Evolutionary conservation across 2,329 filamentous ascomycete species (phyloP).

Genomic region (Paraphoma sp.): DNA sequence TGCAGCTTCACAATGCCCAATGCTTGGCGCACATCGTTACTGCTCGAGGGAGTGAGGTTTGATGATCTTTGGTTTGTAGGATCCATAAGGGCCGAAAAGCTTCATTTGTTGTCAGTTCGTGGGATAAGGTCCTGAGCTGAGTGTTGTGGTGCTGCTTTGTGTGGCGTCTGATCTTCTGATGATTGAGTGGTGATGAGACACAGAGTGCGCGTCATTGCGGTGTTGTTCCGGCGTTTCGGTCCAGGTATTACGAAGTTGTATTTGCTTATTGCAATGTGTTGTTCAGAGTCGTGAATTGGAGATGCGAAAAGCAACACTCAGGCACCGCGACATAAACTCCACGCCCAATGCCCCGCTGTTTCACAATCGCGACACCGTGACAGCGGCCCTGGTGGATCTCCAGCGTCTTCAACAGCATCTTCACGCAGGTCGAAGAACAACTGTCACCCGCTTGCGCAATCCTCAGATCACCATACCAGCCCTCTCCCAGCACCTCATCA

Average conservation of each 20-base stretch:
- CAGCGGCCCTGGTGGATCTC: background rate
- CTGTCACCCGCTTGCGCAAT: conserved; percentile 6
- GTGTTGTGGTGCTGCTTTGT: background rate
- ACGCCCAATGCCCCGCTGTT: conserved; percentile 4
- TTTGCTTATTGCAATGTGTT: background rate
- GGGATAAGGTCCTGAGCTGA: background rate
- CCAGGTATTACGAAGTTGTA: background rate
- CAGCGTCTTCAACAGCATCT: background rate
- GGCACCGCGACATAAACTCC: background rate
- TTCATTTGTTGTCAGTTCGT: background rate
- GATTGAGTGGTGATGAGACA: background rate
- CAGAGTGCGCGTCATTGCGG: background rate
- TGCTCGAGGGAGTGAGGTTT: background rate
- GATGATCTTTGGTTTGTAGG: background rate
- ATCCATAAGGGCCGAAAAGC: background rate
- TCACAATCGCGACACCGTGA: background rate
- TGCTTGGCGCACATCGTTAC: conserved; percentile 4
- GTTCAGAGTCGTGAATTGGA: too few relatives aligned
- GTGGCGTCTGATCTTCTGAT: too few relatives aligned
- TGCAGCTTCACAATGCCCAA: conserved; percentile 26
- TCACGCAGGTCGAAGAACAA: conserved; percentile 1
- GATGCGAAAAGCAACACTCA: background rate
- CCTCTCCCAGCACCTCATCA: background rate
- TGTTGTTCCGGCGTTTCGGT: background rate
- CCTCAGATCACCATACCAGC: background rate